Evolutionary conservation across 257 asterid species (phyloP), one percentile per base, ranked within the genome.

Genomic region (Fraxinus anomala): DNA sequence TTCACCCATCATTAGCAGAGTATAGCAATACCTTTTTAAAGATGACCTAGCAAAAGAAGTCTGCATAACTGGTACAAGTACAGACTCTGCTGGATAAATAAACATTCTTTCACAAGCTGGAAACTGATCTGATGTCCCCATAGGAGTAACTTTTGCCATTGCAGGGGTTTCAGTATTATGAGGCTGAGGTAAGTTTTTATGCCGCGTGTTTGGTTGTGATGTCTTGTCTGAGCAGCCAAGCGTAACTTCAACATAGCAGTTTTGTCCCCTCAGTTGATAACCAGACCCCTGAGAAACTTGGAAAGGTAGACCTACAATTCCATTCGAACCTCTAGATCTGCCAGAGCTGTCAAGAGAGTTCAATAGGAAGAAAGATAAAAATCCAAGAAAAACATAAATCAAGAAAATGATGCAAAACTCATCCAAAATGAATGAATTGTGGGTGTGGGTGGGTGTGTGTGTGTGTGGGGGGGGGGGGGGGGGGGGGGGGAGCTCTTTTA

Each of bases 31-130:
- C 99, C 99, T 93, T 83, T 92, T 96, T 75, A 96, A 79, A 85
- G 96, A 92, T 40, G 97, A 93, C 82, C 93, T 92, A 65, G 98
- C 96, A 82, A 81, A 89, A 68, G 95, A 89, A 70, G 97, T 85
- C 89, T 89, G 98, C 92, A 93, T 88, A 82, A 93, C 92, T 11
- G 99, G 99, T 76, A 96, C 97, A 83, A 96, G 91, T 31, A 96
- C 97, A 70, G 98, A 96, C 88, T 96, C 99, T 1, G 88, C 82
- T 26, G 99, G 97, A 89, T 96, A 96, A 79, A 93, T 86, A 77
- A 92, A 90, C 72, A 80, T 79, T 78, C 88, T 91, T 73, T 89
- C 94, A 80, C 83, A 79, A 72, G 71, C 72, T 74, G 83, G 76
- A 65, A 80, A 83, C 70, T 88, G 86, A 72, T 86, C 94, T 72